Evolutionary conservation across 106 monocot species (phyloP), one percentile per base, ranked within the genome.

Genomic region (Dendrobium nobile): DNA sequence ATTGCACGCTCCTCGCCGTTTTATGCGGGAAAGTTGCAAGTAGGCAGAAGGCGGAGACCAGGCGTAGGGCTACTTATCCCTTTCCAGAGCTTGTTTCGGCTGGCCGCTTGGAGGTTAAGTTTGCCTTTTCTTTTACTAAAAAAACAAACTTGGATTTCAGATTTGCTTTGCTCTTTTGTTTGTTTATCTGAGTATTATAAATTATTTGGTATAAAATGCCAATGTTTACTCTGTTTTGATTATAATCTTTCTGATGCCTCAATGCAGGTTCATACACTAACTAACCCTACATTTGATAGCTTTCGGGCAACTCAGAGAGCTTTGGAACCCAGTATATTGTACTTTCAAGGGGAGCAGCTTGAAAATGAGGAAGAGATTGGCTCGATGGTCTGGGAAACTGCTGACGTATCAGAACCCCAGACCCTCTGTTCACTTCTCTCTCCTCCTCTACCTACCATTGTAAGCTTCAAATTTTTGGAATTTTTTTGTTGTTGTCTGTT

Each of bases 241-340:
- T 27, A 27, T 76, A 48, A 76, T 18, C 48, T 33, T 26, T 42
- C 26, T 2, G 22, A 67, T 68, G 45, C 72, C 43, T 55, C 11
- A 78, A 86, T 90, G 88, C 89, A 99, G 99, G 90, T 95, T 79
- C 95, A 99, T 54, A 88, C 84, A 18, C 93, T 99, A 65, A 54
- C 80, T 19, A 95, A 99, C 86, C 99, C 99, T 2, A 87, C 88
- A 18, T 33, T 88, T 9, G 99, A 95, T 79, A 82, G 81, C 72
- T 99, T 93, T 72, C 64, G 78, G 55, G 91, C 95, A 47, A 88
- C 84, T 45, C 89, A 82, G 75, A 88, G 64, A 44, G 73, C 81
- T 7, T 43, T 89, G 11, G 78, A 85, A 47, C 95, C 95, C 11
- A 93, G 80, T 84, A 82, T 99, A 17, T 43, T 99, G 77, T 99